A percentile compares a stretch with the other conserved stretches of the same genome.
phyloP scores from a whole-genome alignment of 2,329 filamentous ascomycete species.

The Paraphoma sp. region DNA sequence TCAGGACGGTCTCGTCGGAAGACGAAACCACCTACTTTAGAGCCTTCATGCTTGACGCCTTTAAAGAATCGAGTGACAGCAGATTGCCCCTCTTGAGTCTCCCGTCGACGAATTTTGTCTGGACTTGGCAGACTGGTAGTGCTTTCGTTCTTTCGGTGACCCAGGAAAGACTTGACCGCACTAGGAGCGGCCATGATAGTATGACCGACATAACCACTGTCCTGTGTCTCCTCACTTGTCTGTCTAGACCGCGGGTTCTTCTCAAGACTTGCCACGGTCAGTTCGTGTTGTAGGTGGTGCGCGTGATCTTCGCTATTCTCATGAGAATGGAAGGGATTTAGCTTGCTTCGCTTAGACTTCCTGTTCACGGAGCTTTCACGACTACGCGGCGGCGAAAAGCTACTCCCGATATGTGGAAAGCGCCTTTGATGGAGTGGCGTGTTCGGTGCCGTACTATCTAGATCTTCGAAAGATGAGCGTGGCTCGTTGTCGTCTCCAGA shows the following conservation, averaged over 20 bases:
- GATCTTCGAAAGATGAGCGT: constrained; percentile 48
- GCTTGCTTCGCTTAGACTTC: constrained; percentile 46
- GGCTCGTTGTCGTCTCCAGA: constrained; percentile 38
- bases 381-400: constrained; percentile 47
- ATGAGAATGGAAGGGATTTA: constrained; percentile 51
- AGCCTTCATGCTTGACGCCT: constrained; percentile 71
- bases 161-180: constrained; percentile 41
- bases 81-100: constrained; percentile 56
- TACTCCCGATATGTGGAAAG: constrained; percentile 41
- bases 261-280: constrained; percentile 25
- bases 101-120: constrained; percentile 34
- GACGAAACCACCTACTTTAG: constrained; percentile 66
- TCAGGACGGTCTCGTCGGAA: constrained; percentile 62
- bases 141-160: constrained; percentile 48
- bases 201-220: constrained; percentile 36
- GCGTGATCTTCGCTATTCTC: constrained; percentile 42
- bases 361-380: constrained; percentile 37
- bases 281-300: constrained; percentile 23
- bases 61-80: constrained; percentile 79
- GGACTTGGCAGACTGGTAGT: constrained; percentile 41
- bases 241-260: constrained; percentile 36
- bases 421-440: constrained; percentile 42
- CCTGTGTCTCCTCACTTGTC: constrained; percentile 39
- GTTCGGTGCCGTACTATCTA: constrained; percentile 48
- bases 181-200: constrained; percentile 40